A percentile compares a stretch with the other conserved stretches of the same genome.
Conservation (phyloP, 345 rosid genomes). For the Melaleuca quinquenervia region DNA sequence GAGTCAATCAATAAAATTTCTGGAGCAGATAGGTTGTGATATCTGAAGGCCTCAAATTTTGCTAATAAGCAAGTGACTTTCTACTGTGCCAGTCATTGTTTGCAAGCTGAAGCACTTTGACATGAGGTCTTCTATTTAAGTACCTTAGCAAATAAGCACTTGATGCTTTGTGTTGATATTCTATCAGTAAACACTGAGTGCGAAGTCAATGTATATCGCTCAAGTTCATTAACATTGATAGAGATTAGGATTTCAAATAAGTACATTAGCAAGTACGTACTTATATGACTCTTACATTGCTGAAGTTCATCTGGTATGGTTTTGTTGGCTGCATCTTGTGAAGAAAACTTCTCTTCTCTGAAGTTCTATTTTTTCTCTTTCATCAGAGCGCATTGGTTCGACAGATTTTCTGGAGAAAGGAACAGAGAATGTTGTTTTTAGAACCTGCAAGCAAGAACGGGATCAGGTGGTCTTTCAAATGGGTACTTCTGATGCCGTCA, state of each 20-base stretch:
- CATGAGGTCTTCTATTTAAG: not conserved
- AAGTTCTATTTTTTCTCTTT: not conserved
- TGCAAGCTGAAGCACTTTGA: not conserved
- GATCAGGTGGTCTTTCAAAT: constrained; percentile 67
- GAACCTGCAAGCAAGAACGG: constrained; percentile 64
- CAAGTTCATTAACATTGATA: not conserved
- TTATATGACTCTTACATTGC: no score
- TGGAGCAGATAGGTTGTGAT: not conserved
- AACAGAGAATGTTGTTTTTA: constrained; percentile 63
- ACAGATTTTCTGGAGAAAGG: constrained; percentile 90
- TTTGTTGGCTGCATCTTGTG: not conserved
- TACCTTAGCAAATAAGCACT: not conserved
- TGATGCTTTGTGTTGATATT: not conserved
- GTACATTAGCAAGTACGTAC: no score
- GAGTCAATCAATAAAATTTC: not conserved
- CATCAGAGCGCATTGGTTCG: constrained; percentile 41
- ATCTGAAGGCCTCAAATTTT: not conserved
- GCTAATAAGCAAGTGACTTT: not conserved
- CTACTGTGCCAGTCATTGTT: not conserved
- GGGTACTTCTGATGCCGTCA: constrained; percentile 93
- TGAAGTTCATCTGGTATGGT: not conserved
- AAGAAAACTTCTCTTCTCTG: not conserved
- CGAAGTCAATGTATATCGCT: not conserved
- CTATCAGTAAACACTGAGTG: not conserved
- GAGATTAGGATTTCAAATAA: no score